These are phyloP conservation scores for Sporothrix schenckii DNA, from an alignment of 2,329 filamentous ascomycete species.

Conservation along the genomic window DNA sequence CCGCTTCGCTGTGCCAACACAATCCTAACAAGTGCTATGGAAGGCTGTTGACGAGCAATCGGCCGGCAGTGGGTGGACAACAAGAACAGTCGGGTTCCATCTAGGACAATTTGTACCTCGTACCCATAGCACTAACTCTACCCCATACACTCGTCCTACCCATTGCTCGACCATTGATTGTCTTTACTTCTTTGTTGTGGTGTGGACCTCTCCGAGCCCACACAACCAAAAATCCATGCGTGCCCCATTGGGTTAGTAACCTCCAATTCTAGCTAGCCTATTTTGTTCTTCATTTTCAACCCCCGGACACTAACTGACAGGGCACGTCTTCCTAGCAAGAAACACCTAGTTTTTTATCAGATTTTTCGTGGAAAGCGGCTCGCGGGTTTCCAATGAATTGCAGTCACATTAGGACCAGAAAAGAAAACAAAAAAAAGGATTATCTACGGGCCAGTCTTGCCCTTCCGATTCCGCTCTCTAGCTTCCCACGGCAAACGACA, in stretches of 20 bases:
- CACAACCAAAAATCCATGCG: background rate
- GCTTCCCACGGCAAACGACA: background rate
- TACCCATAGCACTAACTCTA: too few relatives aligned
- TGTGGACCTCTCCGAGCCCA: background rate
- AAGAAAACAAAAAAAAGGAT: background rate
- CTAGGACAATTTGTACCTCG: too few relatives aligned
- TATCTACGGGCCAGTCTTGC: background rate
- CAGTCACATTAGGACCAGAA: too few relatives aligned
- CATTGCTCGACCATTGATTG: background rate
- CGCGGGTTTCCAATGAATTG: background rate
- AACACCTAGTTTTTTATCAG: background rate
- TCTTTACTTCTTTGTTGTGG: background rate
- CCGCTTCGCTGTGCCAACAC: too few relatives aligned
- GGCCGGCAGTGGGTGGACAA: too few relatives aligned
- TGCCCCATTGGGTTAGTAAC: background rate
- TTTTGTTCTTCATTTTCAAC: background rate
- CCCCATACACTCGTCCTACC: background rate
- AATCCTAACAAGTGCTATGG: too few relatives aligned
- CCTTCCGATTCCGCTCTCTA: constrained; percentile 32
- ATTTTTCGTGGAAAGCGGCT: constrained; percentile 3
- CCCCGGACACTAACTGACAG: too few relatives aligned
- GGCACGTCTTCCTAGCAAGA: background rate
- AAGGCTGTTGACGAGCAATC: too few relatives aligned
- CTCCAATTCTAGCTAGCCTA: background rate
- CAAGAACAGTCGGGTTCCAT: too few relatives aligned